A percentile compares a stretch with the other conserved stretches of the same genome.
These are phyloP conservation scores for Zea luxurians DNA, from an alignment of 176 grass and related monocot species.

Conservation along the genomic window DNA sequence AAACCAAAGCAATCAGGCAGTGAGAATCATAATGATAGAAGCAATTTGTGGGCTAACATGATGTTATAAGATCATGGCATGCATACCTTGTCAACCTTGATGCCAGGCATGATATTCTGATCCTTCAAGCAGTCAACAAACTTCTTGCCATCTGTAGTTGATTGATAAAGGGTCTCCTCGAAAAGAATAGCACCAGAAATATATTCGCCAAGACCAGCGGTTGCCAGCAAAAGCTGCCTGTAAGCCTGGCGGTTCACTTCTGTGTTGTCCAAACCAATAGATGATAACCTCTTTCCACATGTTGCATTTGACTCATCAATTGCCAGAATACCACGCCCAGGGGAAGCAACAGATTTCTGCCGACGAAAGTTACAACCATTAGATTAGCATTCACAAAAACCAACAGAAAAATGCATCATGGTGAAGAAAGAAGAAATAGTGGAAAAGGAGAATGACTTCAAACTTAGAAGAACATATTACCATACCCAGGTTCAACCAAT, in stretches of 20 bases:
- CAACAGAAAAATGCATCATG: not conserved
- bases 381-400: conserved; percentile 15
- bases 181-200: conserved; percentile 97
- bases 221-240: conserved; percentile 86
- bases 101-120: conserved; percentile 91
- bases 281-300: conserved; percentile 88
- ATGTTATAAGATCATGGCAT: not conserved
- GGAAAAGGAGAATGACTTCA: not conserved
- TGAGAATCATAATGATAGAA: conserved; percentile 24
- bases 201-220: conserved; percentile 80
- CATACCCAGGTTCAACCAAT: not conserved
- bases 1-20: conserved; percentile 24
- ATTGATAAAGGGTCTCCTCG: conserved; percentile 96
- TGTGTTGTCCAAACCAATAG: conserved; percentile 91
- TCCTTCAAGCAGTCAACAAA: conserved; percentile 88
- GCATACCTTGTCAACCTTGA: conserved; percentile 96
- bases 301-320: conserved; percentile 98
- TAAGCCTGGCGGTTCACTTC: conserved; percentile 90
- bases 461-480: not conserved
- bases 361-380: not conserved
- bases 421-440: not conserved
- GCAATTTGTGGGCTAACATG: not conserved
- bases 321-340: conserved; percentile 88
- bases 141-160: conserved; percentile 86
- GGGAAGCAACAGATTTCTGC: conserved; percentile 94